A percentile compares a stretch with the other conserved stretches of the same genome.
These are phyloP conservation scores for Candida krabiensis DNA, from an alignment of 805 yeast genomes.

Conservation along the genomic window DNA sequence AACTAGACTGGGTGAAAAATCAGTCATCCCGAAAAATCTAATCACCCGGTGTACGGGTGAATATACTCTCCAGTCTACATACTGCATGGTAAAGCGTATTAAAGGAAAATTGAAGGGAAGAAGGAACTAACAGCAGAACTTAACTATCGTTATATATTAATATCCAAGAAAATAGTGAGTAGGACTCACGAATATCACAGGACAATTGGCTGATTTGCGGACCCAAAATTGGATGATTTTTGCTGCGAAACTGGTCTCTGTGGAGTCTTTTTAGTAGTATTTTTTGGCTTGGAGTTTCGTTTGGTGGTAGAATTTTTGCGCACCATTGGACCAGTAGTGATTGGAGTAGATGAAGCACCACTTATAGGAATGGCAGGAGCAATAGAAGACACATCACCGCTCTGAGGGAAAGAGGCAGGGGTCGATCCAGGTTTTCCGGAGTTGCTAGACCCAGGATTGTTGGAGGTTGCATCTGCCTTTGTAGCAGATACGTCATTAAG, in stretches of 20 bases:
- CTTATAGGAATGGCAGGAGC: not conserved
- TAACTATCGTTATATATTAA: too few relatives aligned
- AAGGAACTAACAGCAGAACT: too few relatives aligned
- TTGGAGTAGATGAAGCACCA: not conserved
- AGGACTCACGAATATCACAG: too few relatives aligned
- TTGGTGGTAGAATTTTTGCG: conserved; percentile 4
- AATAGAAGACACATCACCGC: not conserved
- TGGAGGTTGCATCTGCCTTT: conserved; percentile 7
- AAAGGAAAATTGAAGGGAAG: too few relatives aligned
- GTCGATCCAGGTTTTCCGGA: conserved; percentile 1
- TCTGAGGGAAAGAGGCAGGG: conserved; percentile 1
- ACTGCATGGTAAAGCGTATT: too few relatives aligned
- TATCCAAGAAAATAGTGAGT: too few relatives aligned
- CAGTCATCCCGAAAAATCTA: too few relatives aligned
- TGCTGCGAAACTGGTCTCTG: conserved; percentile 1
- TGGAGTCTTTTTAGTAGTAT: conserved; percentile 1
- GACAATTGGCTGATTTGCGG: conserved; percentile 11
- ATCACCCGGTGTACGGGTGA: too few relatives aligned
- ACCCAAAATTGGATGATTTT: conserved; percentile 5
- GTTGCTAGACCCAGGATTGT: conserved; percentile 4
- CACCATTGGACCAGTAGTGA: not conserved
- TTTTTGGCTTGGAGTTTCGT: conserved; percentile 3
- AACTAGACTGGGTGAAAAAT: too few relatives aligned
- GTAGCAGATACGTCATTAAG: conserved; percentile 12
- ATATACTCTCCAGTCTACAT: too few relatives aligned